Conservation (phyloP, 208 protist genomes). For the Leishmania aethiopica region DNA sequence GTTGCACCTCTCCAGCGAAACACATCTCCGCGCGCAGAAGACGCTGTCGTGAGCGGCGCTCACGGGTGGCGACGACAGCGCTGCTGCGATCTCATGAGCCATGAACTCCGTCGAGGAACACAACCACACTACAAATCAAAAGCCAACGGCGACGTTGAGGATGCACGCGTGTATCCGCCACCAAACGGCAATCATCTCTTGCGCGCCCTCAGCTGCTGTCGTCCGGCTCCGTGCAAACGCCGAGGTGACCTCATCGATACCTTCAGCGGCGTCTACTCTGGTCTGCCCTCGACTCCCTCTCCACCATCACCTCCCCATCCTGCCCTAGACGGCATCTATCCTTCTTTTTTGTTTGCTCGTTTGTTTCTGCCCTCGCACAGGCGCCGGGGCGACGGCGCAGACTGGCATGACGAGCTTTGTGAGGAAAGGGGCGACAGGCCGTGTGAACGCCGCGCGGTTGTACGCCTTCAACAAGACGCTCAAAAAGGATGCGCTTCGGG, state of each 20-base stretch:
- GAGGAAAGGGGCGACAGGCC: constrained; percentile 46
- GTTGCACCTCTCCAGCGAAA: constrained; percentile 41
- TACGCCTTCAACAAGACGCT: constrained; percentile 87
- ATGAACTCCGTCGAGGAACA: neutral
- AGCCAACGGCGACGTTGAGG: neutral
- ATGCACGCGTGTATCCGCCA: too few species aligned
- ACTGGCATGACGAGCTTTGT: constrained; percentile 64
- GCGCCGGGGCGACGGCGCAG: neutral
- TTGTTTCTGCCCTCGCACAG: neutral
- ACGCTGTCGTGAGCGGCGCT: neutral
- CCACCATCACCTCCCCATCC: neutral
- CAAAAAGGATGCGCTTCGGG: constrained; percentile 73
- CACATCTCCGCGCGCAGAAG: constrained; percentile 27
- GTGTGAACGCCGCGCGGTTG: constrained; percentile 67
- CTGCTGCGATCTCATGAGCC: neutral
- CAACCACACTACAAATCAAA: neutral
- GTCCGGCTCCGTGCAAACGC: neutral
- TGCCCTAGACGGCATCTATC: neutral
- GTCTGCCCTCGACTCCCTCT: neutral
- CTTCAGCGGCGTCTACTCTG: neutral
- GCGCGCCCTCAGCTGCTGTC: neutral
- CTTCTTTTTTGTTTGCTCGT: neutral
- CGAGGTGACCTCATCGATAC: too few species aligned
- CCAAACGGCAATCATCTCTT: neutral
- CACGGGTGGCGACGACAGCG: neutral